Conservation (phyloP, 495 filamentous ascomycete species). For the Podospora bellae-mahoneyi region DNA sequence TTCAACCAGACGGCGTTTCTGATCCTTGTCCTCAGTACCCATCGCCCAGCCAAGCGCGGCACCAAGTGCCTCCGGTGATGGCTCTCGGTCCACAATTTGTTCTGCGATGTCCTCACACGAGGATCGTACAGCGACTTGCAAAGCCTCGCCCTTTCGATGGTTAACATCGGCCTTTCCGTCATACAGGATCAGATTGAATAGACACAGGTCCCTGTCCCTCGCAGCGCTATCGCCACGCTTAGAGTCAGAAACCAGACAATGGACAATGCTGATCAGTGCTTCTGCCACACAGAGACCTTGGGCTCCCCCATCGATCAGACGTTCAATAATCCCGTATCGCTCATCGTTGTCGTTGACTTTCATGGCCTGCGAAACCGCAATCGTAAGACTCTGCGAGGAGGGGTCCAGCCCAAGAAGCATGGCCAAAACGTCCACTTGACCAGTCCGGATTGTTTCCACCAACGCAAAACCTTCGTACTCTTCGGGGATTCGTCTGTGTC, state of each 20-base stretch:
- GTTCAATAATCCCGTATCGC: constrained; percentile 20
- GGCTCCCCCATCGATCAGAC: constrained; percentile 27
- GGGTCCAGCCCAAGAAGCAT: constrained; percentile 28
- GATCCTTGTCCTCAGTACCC: constrained; percentile 10
- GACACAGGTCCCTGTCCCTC: constrained; percentile 26
- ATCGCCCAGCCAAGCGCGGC: constrained; percentile 29
- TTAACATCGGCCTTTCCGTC: constrained; percentile 45
- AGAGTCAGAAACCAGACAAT: constrained; percentile 15
- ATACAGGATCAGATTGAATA: constrained; percentile 37
- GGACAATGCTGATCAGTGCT: constrained; percentile 24
- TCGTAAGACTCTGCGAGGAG: constrained; percentile 21
- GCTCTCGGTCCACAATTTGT: constrained; percentile 33
- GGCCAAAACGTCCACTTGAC: constrained; percentile 21
- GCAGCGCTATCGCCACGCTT: constrained; percentile 9
- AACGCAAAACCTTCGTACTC: constrained; percentile 28
- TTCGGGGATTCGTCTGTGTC: constrained; percentile 11
- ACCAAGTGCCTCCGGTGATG: constrained; percentile 30
- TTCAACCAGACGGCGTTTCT: constrained; percentile 21
- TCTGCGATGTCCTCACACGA: constrained; percentile 32
- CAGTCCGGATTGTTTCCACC: constrained; percentile 28
- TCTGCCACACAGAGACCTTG: constrained; percentile 26
- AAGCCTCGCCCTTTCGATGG: constrained; percentile 32
- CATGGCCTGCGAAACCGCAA: constrained; percentile 27
- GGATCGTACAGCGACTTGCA: constrained; percentile 37
- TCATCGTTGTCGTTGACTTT: constrained; percentile 16